Evolutionary conservation across 2,329 filamentous ascomycete species (phyloP).

Genomic region (Fusarium heterosporum): DNA sequence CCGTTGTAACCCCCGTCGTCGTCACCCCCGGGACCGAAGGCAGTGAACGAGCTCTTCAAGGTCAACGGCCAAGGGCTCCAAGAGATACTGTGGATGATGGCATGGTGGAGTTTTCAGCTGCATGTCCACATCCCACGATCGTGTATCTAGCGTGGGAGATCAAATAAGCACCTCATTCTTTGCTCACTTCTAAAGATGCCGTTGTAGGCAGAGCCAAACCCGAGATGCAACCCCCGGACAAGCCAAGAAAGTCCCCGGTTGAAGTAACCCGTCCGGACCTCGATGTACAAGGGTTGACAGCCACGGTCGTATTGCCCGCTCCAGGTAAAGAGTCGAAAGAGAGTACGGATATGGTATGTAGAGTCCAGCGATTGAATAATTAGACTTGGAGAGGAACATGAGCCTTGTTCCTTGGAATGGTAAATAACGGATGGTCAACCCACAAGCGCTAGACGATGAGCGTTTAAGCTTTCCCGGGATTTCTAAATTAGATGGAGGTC

Average conservation of each 20-base stretch:
- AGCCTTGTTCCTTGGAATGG: slow-evolving; percentile 36
- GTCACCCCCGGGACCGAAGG: slow-evolving; percentile 35
- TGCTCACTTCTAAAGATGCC: slow-evolving; percentile 34
- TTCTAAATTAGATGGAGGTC: slow-evolving; percentile 5
- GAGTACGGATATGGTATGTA: not conserved
- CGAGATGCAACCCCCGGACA: slow-evolving; percentile 41
- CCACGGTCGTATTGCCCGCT: slow-evolving; percentile 30
- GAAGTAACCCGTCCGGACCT: slow-evolving; percentile 39
- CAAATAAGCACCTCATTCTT: slow-evolving; percentile 18
- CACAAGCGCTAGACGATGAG: slow-evolving; percentile 41
- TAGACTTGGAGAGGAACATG: not conserved
- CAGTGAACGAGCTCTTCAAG: not conserved
- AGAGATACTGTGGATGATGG: not conserved
- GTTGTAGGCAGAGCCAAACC: slow-evolving; percentile 38
- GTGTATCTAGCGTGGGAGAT: slow-evolving; percentile 6
- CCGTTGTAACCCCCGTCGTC: slow-evolving; percentile 41
- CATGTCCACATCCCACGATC: slow-evolving; percentile 12
- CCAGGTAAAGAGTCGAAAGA: slow-evolving; percentile 1
- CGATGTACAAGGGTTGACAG: slow-evolving; percentile 33
- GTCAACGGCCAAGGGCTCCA: slow-evolving; percentile 4
- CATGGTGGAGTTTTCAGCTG: slow-evolving; percentile 10
- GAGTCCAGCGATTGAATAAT: not conserved
- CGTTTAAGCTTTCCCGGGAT: slow-evolving; percentile 19
- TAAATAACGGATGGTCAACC: slow-evolving; percentile 43
- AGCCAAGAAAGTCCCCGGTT: slow-evolving; percentile 40